A percentile compares a stretch with the other conserved stretches of the same genome.
Conservation (phyloP, 352 stramenopile species). For the Pythium phragmitis region DNA sequence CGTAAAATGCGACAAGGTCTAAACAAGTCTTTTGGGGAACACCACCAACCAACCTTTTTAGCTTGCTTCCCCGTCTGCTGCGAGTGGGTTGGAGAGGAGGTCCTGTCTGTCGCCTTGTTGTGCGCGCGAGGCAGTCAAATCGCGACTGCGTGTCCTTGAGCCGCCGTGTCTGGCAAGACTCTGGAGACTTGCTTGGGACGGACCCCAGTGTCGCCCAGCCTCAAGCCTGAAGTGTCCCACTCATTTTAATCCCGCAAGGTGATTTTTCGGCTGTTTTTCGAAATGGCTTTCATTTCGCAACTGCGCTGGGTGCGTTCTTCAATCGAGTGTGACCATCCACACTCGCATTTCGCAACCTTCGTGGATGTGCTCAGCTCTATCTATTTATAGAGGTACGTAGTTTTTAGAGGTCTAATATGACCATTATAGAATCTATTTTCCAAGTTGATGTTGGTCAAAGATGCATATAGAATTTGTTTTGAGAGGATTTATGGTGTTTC, state of each 20-base stretch:
- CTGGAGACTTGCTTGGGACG: constrained; percentile 8
- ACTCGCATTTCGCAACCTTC: constrained; percentile 7
- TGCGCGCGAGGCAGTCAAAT: background rate
- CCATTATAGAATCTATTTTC: background rate
- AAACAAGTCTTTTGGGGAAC: background rate
- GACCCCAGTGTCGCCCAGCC: constrained; percentile 2
- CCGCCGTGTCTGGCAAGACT: constrained; percentile 4
- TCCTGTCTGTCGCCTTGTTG: constrained; percentile 6
- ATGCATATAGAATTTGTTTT: background rate
- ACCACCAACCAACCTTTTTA: constrained; percentile 18
- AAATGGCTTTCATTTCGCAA: constrained; percentile 19
- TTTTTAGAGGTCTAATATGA: background rate
- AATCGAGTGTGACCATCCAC: background rate
- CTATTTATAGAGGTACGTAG: background rate
- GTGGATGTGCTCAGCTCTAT: background rate
- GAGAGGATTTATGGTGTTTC: constrained; percentile 3
- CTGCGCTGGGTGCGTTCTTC: background rate
- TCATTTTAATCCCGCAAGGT: constrained; percentile 22
- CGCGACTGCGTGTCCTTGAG: background rate
- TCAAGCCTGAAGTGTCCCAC: constrained; percentile 6
- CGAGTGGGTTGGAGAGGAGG: background rate
- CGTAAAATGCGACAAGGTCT: constrained; percentile 16
- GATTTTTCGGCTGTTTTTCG: constrained; percentile 14
- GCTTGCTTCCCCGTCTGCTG: constrained; percentile 15
- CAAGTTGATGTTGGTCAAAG: constrained; percentile 2